Base-by-base conservation (phyloP, 768 basidiomycete genomes). In the Tricholoma hemisulphureum region DNA sequence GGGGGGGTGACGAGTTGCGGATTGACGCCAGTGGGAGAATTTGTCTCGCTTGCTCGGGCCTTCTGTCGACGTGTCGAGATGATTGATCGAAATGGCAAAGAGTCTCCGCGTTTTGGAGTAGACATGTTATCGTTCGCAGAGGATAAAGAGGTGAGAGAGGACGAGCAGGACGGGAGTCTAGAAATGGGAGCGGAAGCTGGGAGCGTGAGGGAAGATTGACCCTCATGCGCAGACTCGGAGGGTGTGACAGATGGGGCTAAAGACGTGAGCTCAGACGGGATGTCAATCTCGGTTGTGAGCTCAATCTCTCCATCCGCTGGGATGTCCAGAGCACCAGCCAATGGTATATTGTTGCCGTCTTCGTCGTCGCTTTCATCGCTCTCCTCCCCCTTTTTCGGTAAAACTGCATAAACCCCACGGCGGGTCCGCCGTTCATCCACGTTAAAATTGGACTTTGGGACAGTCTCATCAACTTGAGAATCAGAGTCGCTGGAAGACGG, bases 361-460 rank as follows among this genome's bases (percentile, higher is more conserved):
- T 84, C 81, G 49, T 83, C 83, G 23, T 85, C 82, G 58, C 82
- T 83, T 57, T 83, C 83, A 60, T 88, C 86, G 37, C 82, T 83
- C 51, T 84, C 83, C 20, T 85, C 81, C 55, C 80, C 82, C 58
- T 80, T 77, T 59, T 83, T 79, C 60, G 80, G 77, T 60, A 86
- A 72, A 37, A 89, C 82, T 26, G 88, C 87, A 68, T 93, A 93
- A 16, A 93, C 91, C 29, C 91, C 90, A 39, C 91, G 81, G 28
- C 91, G 84, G 50, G 91, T 93, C 61, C 91, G 79, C 35, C 91
- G 80, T 68, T 92, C 91, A 65, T 93, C 87, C 59, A 91, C 73
- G 63, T 93, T 89, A 55, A 85, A 71, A 43, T 65, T 60, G 56
- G 73, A 54, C 59, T 77, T 64, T 50, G 66, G 55, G 48, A 39